These are phyloP conservation scores for Starmerella khaoyaiensis DNA, from an alignment of 805 yeast genomes.

Conservation along the genomic window DNA sequence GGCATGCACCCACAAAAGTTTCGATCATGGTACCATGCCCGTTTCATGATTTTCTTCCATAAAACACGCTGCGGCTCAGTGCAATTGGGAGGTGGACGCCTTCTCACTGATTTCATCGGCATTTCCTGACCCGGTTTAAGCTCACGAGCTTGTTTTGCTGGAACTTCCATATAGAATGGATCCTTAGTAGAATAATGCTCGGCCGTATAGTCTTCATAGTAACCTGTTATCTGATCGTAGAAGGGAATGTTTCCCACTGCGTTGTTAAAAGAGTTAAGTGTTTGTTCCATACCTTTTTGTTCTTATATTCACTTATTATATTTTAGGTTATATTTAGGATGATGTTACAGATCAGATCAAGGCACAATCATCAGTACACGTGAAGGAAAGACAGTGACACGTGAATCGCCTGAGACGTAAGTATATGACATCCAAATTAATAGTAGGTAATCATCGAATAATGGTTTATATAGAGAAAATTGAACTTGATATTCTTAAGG, in stretches of 20 bases:
- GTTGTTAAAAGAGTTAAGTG: constrained; percentile 12
- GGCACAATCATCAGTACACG: no score
- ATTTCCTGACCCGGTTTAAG: constrained; percentile 29
- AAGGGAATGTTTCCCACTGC: constrained; percentile 43
- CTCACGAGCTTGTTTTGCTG: constrained; percentile 30
- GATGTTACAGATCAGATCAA: no score
- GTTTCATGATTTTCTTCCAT: constrained; percentile 61
- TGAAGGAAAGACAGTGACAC: no score
- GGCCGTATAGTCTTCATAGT: constrained; percentile 54
- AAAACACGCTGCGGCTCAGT: constrained; percentile 46
- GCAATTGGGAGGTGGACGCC: constrained; percentile 41
- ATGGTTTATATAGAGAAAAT: no score
- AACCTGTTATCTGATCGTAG: constrained; percentile 41
- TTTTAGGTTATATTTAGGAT: no score
- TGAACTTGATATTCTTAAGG: no score
- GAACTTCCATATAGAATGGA: constrained; percentile 28
- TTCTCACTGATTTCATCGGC: constrained; percentile 33
- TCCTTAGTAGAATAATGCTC: constrained; percentile 45
- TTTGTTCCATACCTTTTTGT: constrained; percentile 12
- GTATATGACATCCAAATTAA: no score
- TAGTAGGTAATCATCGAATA: no score
- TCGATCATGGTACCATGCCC: constrained; percentile 80
- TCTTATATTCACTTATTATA: no score
- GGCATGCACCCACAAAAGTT: constrained; percentile 43
- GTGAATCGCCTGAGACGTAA: no score